Evolutionary conservation across 176 grass and related monocot species (phyloP), one percentile per base, ranked within the genome.

Genomic region (Avena insularis): DNA sequence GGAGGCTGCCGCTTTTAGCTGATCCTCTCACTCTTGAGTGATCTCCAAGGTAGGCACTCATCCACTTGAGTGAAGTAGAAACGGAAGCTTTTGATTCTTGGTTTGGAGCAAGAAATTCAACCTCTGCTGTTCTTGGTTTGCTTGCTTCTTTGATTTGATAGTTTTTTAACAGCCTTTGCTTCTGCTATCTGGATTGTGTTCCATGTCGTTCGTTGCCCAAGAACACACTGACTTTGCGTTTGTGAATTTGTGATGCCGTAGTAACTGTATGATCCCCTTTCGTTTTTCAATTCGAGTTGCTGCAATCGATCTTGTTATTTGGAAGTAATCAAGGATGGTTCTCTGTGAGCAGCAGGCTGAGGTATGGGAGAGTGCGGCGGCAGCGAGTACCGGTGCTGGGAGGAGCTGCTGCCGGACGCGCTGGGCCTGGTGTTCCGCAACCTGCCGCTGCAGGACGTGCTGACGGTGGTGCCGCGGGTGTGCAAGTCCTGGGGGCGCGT

Each of bases 341-440:
- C 72, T 83, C 80, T 71, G 6, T 9, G 14, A 9, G 63, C 62
- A 77, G 61, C 7, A 77, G 72, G 76, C 7, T 12, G 82, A 78
- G 40, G 51, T 19, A 99, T 99, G 97, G 94, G 78, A 46, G 92
- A 91, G 36, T 80, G 89, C 82, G 85, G 46, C 61, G 50, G 43
- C 35, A 64, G 40, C 33, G 94, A 99, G 82, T 84, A 90, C 81
- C 86, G 92, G 56, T 80, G 82, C 79, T 99, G 97, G 97, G 94
- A 91, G 49, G 94, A 99, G 85, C 78, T 99, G 40, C 64, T 99
- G 57, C 97, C 97, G 83, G 97, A 99, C 80, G 94, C 89, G 17
- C 91, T 99, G 83, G 97, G 97, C 2, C 87, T 99, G 21, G 83
- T 99, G 63, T 99, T 97, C 87, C 89, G 94, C 61, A 91, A 99